phyloP scores from a whole-genome alignment of 2,329 filamentous ascomycete genomes.

The Nothophaeocryptopus gaeumannii region DNA sequence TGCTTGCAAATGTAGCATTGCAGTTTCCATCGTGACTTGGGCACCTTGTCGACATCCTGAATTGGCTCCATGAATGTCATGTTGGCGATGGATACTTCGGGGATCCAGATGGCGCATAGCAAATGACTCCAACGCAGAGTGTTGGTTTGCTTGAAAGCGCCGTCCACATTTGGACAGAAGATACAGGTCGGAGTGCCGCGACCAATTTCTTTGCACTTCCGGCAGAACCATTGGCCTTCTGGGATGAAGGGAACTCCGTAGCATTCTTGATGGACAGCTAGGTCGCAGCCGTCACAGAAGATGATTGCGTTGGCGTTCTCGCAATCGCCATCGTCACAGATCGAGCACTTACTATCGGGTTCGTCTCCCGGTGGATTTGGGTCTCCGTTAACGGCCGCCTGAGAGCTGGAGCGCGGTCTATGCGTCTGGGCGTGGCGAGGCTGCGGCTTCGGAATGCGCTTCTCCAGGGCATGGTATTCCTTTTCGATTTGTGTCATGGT shows the following conservation, averaged over 20 bases:
- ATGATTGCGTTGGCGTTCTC: slow-evolving; percentile 99
- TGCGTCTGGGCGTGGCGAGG: slow-evolving; percentile 95
- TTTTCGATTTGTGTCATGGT: slow-evolving; percentile 99
- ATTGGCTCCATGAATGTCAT: slow-evolving; percentile 98
- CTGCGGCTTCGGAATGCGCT: slow-evolving; percentile 93
- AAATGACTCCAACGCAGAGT: slow-evolving; percentile 95
- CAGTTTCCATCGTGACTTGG: slow-evolving; percentile 80
- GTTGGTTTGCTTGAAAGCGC: slow-evolving; percentile 97
- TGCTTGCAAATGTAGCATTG: slow-evolving; percentile 96
- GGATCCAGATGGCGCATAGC: slow-evolving; percentile 97
- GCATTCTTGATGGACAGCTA: slow-evolving; percentile 97
- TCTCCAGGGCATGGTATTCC: slow-evolving; percentile 95
- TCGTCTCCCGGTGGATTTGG: slow-evolving; percentile 78
- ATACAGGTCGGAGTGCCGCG: slow-evolving; percentile 92
- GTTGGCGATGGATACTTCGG: slow-evolving; percentile 92
- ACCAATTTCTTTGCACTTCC: slow-evolving; percentile 93
- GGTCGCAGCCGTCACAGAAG: slow-evolving; percentile 95
- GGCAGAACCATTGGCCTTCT: slow-evolving; percentile 96
- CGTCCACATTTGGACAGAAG: slow-evolving; percentile 96
- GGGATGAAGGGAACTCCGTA: slow-evolving; percentile 98
- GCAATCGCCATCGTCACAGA: slow-evolving; percentile 98
- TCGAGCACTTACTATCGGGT: slow-evolving; percentile 94
- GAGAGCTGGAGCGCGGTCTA: slow-evolving; percentile 85
- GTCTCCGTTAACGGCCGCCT: slow-evolving; percentile 93
- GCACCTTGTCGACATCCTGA: slow-evolving; percentile 96